These are phyloP conservation scores for Cladophialophora yegresii DNA, from an alignment of 2,329 filamentous ascomycete species.

Conservation along the genomic window DNA sequence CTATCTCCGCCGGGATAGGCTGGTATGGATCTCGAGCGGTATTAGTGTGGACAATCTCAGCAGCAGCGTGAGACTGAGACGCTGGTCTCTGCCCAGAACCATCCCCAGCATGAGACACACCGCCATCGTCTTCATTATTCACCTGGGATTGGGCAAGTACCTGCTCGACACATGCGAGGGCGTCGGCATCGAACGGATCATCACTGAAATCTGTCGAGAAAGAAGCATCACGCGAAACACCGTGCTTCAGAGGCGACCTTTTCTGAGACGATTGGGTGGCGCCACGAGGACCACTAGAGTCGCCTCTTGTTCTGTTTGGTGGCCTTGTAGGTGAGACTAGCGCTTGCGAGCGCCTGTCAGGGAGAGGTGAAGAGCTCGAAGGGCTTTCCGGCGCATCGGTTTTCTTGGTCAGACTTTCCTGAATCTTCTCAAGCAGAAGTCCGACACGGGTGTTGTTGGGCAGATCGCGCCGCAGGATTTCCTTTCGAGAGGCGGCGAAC, in stretches of 20 bases:
- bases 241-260: not conserved
- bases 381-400: conserved; percentile 39
- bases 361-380: conserved; percentile 50
- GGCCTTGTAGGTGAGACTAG: conserved; percentile 26
- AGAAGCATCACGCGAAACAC: conserved; percentile 6
- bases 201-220: conserved; percentile 48
- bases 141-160: conserved; percentile 25
- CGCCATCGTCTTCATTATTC: not conserved
- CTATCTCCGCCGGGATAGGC: not conserved
- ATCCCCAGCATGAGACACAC: not conserved
- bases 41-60: not conserved
- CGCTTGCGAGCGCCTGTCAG: conserved; percentile 36
- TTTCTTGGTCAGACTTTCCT: conserved; percentile 50
- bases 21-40: not conserved
- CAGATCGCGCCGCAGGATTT: conserved; percentile 44
- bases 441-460: conserved; percentile 52
- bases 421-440: conserved; percentile 67
- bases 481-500: conserved; percentile 47
- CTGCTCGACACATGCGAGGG: conserved; percentile 45
- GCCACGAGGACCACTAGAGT: not conserved
- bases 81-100: not conserved
- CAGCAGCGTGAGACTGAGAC: not conserved
- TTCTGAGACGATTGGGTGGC: not conserved
- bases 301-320: conserved; percentile 1
- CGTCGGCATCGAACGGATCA: conserved; percentile 51